phyloP scores from a whole-genome alignment of 129 eudicot species.

The Arctium minus region DNA sequence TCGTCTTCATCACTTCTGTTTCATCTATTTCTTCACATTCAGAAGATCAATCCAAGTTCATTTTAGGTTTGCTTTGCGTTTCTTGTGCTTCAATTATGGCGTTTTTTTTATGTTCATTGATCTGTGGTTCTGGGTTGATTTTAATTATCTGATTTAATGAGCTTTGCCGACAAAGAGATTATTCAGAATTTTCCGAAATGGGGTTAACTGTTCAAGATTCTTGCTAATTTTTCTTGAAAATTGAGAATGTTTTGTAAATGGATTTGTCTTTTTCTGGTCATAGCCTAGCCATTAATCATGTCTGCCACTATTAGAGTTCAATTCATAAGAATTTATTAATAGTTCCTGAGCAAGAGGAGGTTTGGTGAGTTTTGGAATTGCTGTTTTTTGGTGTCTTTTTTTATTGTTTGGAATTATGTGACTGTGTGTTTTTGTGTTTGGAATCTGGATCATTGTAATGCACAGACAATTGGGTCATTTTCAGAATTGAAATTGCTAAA shows the following conservation, averaged over 20 bases:
- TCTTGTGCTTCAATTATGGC: background rate
- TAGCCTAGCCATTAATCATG: background rate
- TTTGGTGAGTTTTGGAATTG: conserved; percentile 3
- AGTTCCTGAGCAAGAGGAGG: background rate
- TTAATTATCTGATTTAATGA: background rate
- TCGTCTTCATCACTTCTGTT: conserved; percentile 35
- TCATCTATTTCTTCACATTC: conserved; percentile 24
- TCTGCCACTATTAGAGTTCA: conserved; percentile 11
- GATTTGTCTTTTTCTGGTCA: background rate
- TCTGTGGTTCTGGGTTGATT: conserved; percentile 11
- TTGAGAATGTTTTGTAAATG: conserved; percentile 2
- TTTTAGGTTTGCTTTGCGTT: conserved; percentile 39
- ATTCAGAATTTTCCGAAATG: background rate
- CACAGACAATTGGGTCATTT: conserved; percentile 3
- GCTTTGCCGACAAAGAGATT: background rate
- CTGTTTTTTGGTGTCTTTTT: background rate
- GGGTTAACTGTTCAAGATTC: conserved; percentile 12
- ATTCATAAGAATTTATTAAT: background rate
- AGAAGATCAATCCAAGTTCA: conserved; percentile 43
- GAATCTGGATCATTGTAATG: conserved; percentile 10
- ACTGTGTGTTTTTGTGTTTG: conserved; percentile 1
- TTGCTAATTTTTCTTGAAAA: conserved; percentile 12
- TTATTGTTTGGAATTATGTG: background rate
- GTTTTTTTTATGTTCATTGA: background rate
- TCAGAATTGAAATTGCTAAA: background rate